Percentiles rank a stretch among this genome's conserved stretches.
phyloP scores from a whole-genome alignment of 768 basidiomycete genomes.

The Rhodosporidiobolus odoratus region DNA sequence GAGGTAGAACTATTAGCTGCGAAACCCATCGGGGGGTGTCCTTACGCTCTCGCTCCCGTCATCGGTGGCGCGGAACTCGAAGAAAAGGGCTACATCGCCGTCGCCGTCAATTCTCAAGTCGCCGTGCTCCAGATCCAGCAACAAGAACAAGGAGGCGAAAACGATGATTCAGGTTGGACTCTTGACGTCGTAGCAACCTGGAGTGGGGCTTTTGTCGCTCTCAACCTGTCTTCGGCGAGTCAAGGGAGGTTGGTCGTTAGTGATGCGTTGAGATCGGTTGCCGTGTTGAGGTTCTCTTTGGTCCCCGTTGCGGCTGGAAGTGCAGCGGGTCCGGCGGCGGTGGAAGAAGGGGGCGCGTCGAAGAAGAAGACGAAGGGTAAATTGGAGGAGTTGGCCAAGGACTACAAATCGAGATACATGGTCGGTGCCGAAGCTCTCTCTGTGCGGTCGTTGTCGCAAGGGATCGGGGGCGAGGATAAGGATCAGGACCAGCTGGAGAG shows the following conservation, averaged over 20 bases:
- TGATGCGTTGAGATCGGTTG: conserved; percentile 74
- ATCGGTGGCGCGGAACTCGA: not conserved
- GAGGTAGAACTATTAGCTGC: conserved; percentile 42
- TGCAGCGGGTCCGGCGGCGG: not conserved
- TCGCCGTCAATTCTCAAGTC: conserved; percentile 33
- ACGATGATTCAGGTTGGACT: too few relatives aligned
- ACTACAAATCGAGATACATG: conserved; percentile 72
- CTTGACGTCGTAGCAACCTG: conserved; percentile 57
- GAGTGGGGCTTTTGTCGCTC: conserved; percentile 78
- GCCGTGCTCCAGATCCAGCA: not conserved
- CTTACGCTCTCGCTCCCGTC: conserved; percentile 59
- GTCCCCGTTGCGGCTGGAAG: conserved; percentile 17
- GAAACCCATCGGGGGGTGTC: conserved; percentile 57
- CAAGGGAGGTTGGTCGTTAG: conserved; percentile 59
- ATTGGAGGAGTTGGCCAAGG: conserved; percentile 60
- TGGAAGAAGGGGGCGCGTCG: too few relatives aligned
- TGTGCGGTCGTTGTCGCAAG: not conserved
- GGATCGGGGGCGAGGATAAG: not conserved
- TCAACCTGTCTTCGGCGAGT: conserved; percentile 58
- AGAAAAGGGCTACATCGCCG: conserved; percentile 18
- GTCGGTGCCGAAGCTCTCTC: conserved; percentile 54
- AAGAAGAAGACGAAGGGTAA: too few relatives aligned
- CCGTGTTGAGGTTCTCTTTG: conserved; percentile 57
- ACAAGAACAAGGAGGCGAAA: conserved; percentile 7
- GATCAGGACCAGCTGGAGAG: conserved; percentile 41